Conservation (phyloP, 2,329 filamentous ascomycete genomes). For the Thelonectria discophora region DNA sequence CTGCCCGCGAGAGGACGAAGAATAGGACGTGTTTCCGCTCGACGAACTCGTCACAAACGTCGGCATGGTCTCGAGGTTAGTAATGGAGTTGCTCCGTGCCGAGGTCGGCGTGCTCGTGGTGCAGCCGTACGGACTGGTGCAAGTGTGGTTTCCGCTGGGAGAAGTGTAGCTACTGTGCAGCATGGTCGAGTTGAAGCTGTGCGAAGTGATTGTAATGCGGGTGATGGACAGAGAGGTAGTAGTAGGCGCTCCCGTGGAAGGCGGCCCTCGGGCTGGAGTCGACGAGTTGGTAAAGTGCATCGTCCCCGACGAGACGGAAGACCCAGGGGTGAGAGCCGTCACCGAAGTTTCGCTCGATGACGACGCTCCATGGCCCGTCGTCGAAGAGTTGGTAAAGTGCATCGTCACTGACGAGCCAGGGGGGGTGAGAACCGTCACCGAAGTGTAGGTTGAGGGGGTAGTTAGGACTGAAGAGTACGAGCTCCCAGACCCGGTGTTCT, state of each 20-base stretch:
- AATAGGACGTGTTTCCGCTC: conserved; percentile 19
- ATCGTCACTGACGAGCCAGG: background rate
- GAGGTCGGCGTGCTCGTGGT: conserved; percentile 29
- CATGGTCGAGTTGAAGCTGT: background rate
- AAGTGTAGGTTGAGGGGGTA: background rate
- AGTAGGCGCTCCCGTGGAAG: background rate
- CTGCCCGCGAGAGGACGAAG: background rate
- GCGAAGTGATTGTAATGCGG: background rate
- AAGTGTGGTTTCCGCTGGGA: conserved; percentile 9
- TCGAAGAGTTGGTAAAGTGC: background rate
- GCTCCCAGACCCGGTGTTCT: background rate
- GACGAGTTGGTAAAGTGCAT: background rate
- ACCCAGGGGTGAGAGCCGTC: background rate
- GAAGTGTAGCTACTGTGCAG: conserved; percentile 13
- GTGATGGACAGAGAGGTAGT: background rate
- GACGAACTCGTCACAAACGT: conserved; percentile 30
- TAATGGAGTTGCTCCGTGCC: background rate
- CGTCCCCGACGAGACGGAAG: background rate
- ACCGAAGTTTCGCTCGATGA: background rate
- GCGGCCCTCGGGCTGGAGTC: background rate
- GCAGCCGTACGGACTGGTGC: conserved; percentile 28
- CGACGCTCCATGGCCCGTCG: background rate
- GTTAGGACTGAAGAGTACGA: background rate
- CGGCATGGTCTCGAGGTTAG: conserved; percentile 37
- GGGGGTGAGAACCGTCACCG: background rate